These are phyloP conservation scores for Plectranthus barbatus DNA, from an alignment of 257 asterid genomes.

Conservation along the genomic window DNA sequence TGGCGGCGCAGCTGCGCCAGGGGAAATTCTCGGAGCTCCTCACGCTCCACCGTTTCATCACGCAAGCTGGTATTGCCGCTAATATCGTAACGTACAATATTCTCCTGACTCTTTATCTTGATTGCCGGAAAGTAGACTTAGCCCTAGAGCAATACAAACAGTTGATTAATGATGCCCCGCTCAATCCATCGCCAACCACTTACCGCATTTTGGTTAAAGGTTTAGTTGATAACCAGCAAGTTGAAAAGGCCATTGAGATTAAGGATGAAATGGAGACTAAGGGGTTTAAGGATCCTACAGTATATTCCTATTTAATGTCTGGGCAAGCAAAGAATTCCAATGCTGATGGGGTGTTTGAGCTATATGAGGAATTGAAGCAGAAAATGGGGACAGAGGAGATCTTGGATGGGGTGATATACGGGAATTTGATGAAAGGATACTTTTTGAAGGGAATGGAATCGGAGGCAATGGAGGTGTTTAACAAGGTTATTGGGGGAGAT, in stretches of 20 bases:
- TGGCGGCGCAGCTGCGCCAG: slow-evolving; percentile 87
- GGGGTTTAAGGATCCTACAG: slow-evolving; percentile 48
- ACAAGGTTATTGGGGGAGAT: slow-evolving; percentile 44
- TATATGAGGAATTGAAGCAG: slow-evolving; percentile 79
- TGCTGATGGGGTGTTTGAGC: slow-evolving; percentile 50
- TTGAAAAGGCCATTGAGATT: slow-evolving; percentile 57
- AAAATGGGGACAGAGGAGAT: slow-evolving; percentile 47
- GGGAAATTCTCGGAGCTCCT: slow-evolving; percentile 66
- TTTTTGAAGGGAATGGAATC: slow-evolving; percentile 79
- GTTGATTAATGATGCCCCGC: slow-evolving; percentile 59
- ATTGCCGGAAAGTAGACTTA: slow-evolving; percentile 67
- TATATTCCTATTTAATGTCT: slow-evolving; percentile 67
- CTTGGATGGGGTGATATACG: slow-evolving; percentile 66
- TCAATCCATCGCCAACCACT: slow-evolving; percentile 68
- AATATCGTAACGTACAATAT: slow-evolving; percentile 68
- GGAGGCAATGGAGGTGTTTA: slow-evolving; percentile 74
- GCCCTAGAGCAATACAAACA: slow-evolving; percentile 85
- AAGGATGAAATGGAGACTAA: slow-evolving; percentile 61
- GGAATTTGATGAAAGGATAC: slow-evolving; percentile 84
- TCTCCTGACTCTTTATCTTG: slow-evolving; percentile 63
- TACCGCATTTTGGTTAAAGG: slow-evolving; percentile 68
- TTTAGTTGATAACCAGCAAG: slow-evolving; percentile 51
- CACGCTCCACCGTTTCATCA: slow-evolving; percentile 78
- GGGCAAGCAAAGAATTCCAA: slow-evolving; percentile 55
- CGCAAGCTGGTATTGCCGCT: slow-evolving; percentile 78